Base-by-base conservation (phyloP, 2,329 filamentous ascomycete species). In the Colletotrichum somersetense region DNA sequence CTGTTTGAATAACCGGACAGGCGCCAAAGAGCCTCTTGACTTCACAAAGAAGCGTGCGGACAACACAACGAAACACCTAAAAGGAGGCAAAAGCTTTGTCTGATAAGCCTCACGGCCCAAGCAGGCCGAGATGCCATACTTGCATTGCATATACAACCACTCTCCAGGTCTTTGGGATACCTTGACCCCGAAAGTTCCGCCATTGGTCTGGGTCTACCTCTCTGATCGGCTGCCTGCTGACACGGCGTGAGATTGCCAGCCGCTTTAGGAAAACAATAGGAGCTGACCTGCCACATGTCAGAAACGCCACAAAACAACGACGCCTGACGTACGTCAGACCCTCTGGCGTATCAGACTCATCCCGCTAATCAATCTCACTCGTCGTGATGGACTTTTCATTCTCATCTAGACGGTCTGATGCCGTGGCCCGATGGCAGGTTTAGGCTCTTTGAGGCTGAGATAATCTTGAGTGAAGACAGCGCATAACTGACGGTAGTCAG, bases 351-450 rank as follows among this genome's bases (percentile, higher is more conserved):
- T 68, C 44, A 59, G 0, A 55, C 1, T 20, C 48, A 30, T 14
- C 20, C 40, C 8, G 16, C 5, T 18, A 14, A 33, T 23, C 11
- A 38, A 10, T 50, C 35, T 46, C 5, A 20, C 20, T 38, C 40
- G 40, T 4, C 40, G 7, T 10, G 8, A 11, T 16, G 3, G 2
- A 11, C 7, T 44, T 48, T 5, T 12, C 0, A 35, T 23, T n/a
- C 3, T 12, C 5, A 20, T 40, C 35, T 26, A 16, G 14, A 42
- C n/a, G n/a, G 38, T 20, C 10, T 26, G 44, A 40, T 56, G 26
- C 53, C 58, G 59, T 64, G 59, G 66, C 53, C 59, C 66, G 69
- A 72, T 64, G 35, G 33, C 20, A 33, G 23, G 1, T 5, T 20
- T 26, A 6, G 10, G 14, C 44, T 26, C 40, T 23, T 56, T 55